These are phyloP conservation scores for Puccinia polysora DNA, from an alignment of 1,284 basidiomycete genomes.

Conservation along the genomic window DNA sequence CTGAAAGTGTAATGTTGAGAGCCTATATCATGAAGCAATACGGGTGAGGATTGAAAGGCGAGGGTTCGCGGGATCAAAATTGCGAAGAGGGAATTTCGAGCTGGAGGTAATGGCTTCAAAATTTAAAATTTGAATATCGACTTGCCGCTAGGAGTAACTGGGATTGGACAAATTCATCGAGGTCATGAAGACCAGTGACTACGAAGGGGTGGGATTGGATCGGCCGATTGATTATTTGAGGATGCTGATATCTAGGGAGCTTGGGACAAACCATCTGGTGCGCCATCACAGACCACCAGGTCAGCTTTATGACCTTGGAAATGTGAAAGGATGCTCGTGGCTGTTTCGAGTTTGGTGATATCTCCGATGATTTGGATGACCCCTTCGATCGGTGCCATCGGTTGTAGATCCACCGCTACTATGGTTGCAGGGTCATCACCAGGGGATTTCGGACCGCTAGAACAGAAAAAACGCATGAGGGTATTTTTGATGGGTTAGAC, in stretches of 20 bases:
- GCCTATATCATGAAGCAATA: constrained; percentile 51
- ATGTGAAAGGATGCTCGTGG: constrained; percentile 56
- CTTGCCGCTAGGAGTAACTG: constrained; percentile 58
- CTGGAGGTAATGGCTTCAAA: neutral
- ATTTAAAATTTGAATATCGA: constrained; percentile 25
- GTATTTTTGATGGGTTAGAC: neutral
- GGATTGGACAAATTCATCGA: constrained; percentile 61
- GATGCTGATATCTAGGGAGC: constrained; percentile 3
- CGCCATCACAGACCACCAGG: constrained; percentile 61
- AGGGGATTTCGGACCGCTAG: neutral
- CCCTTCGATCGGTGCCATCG: constrained; percentile 60
- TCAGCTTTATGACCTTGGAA: constrained; percentile 57
- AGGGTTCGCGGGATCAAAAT: neutral
- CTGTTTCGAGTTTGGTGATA: constrained; percentile 59
- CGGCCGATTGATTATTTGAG: too few relatives aligned
- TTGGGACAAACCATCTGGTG: constrained; percentile 57
- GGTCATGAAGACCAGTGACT: constrained; percentile 61
- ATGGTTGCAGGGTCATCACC: constrained; percentile 51
- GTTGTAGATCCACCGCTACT: constrained; percentile 60
- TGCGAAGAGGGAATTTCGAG: neutral
- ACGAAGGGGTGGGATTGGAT: neutral
- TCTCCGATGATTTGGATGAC: constrained; percentile 59
- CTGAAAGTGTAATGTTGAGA: constrained; percentile 58
- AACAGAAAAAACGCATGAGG: neutral
- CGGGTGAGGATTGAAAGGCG: neutral